Evolutionary conservation across 2,329 filamentous ascomycete species (phyloP), one percentile per base, ranked within the genome.

Genomic region (Rhynchosporium secalis): DNA sequence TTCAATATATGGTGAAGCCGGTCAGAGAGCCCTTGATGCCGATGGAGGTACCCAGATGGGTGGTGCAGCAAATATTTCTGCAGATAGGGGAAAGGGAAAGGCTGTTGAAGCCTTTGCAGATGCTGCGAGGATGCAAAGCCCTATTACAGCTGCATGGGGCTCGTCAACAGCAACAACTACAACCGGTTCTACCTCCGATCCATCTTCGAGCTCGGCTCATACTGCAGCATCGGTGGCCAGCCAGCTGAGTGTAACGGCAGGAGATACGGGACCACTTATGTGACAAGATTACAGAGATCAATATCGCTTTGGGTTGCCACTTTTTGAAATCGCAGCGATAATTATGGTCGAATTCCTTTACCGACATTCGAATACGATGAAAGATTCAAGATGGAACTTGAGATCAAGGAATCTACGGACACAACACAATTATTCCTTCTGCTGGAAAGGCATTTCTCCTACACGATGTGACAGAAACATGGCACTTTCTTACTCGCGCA

Each of bases 161-260:
- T 69, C 68, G 36, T 64, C 62, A 26, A 68, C 66, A 6, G 61
- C 60, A 40, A 62, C 61, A 8, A 61, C 62, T 28, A 64, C 61
- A 1, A 63, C 57, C 46, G 63, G 62, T 7, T 70, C 69, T 13
- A 64, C 43, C n/a, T 66, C 66, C 0, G 69, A 69, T 56, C 66
- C 64, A 28, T 70, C 68, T 3, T 68, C 63, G 48, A 68, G 60
- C 45, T 71, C 69, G 13, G 58, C 71, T 15, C 70, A 65, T 62
- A 71, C 70, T 31, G 58, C 60, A 26, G 58, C 59, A 28, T 72
- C 70, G 9, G 62, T 29, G 3, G 36, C 45, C 12, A 69, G 64
- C 57, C 12, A 69, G 64, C 57, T 69, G 51, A 52, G 49, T 26
- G 20, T 26, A 20, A 8, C 13, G 9, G 33, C n/a, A 46, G 3